These are phyloP conservation scores for Annulohypoxylon maeteangense DNA, from an alignment of 495 filamentous ascomycete genomes.

Conservation along the genomic window DNA sequence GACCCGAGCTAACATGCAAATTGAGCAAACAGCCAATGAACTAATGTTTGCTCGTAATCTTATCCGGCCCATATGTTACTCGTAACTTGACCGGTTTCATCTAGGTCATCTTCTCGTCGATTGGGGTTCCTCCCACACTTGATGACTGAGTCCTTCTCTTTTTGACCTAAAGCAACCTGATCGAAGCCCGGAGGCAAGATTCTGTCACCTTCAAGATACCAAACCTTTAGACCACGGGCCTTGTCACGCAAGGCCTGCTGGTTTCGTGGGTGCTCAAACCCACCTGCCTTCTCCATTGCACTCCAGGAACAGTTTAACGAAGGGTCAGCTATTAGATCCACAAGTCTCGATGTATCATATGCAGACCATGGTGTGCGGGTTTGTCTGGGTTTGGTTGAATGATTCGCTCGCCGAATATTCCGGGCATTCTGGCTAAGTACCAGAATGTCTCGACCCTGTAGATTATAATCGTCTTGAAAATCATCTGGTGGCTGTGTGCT, in stretches of 20 bases:
- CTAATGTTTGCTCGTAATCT: neutral
- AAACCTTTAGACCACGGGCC: conserved; percentile 70
- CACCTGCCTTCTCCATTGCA: conserved; percentile 55
- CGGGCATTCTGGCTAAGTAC: conserved; percentile 38
- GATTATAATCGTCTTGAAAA: conserved; percentile 19
- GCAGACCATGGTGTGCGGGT: conserved; percentile 56
- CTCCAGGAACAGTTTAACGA: conserved; percentile 66
- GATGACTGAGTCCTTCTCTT: conserved; percentile 57
- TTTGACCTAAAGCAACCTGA: conserved; percentile 58
- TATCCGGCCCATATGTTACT: conserved; percentile 45
- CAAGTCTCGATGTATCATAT: conserved; percentile 60
- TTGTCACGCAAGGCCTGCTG: conserved; percentile 75
- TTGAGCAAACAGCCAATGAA: neutral
- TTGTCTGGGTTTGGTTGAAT: conserved; percentile 49
- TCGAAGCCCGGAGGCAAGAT: conserved; percentile 61
- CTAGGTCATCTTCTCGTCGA: conserved; percentile 55
- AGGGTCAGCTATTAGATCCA: conserved; percentile 55
- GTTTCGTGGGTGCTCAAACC: conserved; percentile 58
- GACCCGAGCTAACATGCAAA: neutral
- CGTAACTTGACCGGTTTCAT: conserved; percentile 43
- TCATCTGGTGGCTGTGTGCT: conserved; percentile 9
- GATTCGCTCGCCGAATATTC: conserved; percentile 29
- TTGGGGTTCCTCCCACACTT: conserved; percentile 56
- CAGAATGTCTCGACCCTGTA: conserved; percentile 38
- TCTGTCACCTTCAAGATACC: conserved; percentile 61